A percentile compares a stretch with the other conserved stretches of the same genome.
Conservation (phyloP, 495 filamentous ascomycete species). For the Penicillium samsonianum region DNA sequence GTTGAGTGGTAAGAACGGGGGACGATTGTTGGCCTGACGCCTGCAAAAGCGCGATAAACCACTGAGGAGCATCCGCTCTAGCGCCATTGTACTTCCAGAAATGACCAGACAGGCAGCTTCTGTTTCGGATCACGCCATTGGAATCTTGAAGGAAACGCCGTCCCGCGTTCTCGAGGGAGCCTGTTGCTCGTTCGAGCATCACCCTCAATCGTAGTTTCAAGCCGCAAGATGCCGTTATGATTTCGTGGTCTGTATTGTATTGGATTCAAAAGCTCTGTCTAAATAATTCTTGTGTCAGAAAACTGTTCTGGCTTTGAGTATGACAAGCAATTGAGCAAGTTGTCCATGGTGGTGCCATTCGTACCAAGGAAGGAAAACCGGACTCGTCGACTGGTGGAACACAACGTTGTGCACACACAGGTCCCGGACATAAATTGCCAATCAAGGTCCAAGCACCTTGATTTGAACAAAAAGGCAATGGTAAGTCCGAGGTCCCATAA, state of each 20-base stretch:
- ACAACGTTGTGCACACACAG: neutral
- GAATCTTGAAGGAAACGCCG: constrained; percentile 63
- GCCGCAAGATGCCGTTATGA: constrained; percentile 30
- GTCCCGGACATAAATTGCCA: neutral
- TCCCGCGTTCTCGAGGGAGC: constrained; percentile 76
- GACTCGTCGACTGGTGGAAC: neutral
- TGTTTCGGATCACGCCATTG: constrained; percentile 54
- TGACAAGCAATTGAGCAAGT: neutral
- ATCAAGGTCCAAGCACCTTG: neutral
- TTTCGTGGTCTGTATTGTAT: constrained; percentile 33
- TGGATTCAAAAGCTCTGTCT: constrained; percentile 15
- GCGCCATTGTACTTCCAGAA: constrained; percentile 68
- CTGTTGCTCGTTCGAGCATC: constrained; percentile 84
- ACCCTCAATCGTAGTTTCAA: constrained; percentile 50
- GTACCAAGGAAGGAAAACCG: constrained; percentile 4
- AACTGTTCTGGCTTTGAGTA: neutral
- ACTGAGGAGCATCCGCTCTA: constrained; percentile 56
- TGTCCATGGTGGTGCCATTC: constrained; percentile 11
- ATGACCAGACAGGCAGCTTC: constrained; percentile 60
- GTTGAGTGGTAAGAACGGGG: constrained; percentile 16
- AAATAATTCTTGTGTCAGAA: constrained; percentile 14
- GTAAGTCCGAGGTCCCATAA: neutral
- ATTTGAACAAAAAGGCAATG: neutral
- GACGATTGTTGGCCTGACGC: constrained; percentile 24
- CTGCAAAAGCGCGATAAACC: constrained; percentile 42